Base-by-base conservation (phyloP, 2,329 filamentous ascomycete species). In the Alternaria triticimaculans region DNA sequence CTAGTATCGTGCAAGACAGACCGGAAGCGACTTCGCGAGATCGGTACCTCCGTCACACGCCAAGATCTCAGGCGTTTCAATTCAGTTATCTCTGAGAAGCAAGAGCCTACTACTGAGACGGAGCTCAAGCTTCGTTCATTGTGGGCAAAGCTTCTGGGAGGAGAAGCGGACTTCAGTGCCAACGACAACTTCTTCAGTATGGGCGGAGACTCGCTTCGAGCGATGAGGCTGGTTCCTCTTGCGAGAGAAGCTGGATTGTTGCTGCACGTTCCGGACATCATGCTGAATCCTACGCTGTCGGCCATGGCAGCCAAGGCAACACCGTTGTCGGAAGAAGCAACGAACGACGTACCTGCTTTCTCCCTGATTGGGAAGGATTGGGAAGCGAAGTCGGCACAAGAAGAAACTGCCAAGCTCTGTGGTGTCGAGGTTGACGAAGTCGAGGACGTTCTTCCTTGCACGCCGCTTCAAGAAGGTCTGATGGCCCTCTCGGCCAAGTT, bases 221-320 rank as follows among this genome's bases (percentile, higher is more conserved):
- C 84, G 0, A 85, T 86, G 81, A 87, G 86, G 72, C 78, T 90
- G 1, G 87, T 89, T 1, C 82, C 85, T 11, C 84, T 85, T 57
- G 83, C 86, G 3, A 80, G 87, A 21, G 78, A 81, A 3, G 82
- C 83, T 23, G 84, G 83, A 0, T 73, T 87, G 54, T 78, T 80
- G 8, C 69, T 89, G 23, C 86, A 82, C 1, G 87, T 89, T 2
- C 84, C 85, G 3, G 82, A 87, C 25, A 85, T 89, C 59, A 89
- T 90, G 78, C 78, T 75, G 18, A 75, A 83, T 55, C 81, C 83
- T 23, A 80, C 75, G 8, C 73, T 85, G 5, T 72, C 82, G 2
- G 80, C 75, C 0, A 86, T 87, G 84, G 83, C 84, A 59, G 72
- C 41, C 44, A 77, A 66, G 73, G 74, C 66, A 59, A 80, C 66